Evolutionary conservation across 1,284 basidiomycete species (phyloP).

Genomic region (Peniophora sp.): DNA sequence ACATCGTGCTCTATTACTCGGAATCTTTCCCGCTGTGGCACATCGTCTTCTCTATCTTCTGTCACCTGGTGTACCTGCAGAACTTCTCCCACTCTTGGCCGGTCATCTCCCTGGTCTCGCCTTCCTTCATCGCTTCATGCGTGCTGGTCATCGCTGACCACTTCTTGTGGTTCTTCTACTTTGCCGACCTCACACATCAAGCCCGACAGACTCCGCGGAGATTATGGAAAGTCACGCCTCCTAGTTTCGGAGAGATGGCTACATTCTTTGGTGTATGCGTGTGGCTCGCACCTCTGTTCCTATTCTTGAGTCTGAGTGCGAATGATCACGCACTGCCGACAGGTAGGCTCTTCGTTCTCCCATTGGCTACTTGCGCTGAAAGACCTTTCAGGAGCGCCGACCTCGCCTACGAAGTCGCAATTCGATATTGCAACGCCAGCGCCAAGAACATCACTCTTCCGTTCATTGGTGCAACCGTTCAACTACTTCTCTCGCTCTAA

Average conservation of each 20-base stretch:
- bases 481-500: conserved; percentile 1
- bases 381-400: neutral
- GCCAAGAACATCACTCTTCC: conserved; percentile 4
- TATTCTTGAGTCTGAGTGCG: conserved; percentile 89
- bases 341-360: conserved; percentile 7
- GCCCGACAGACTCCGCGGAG: conserved; percentile 36
- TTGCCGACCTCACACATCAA: conserved; percentile 60
- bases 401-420: neutral
- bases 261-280: conserved; percentile 91
- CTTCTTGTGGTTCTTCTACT: conserved; percentile 93
- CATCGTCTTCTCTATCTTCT: conserved; percentile 70
- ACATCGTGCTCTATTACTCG: conserved; percentile 69
- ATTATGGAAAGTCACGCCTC: conserved; percentile 33
- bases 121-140: conserved; percentile 79
- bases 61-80: conserved; percentile 83
- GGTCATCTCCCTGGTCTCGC: conserved; percentile 79
- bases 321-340: conserved; percentile 89
- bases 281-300: conserved; percentile 85
- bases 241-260: conserved; percentile 83
- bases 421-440: neutral
- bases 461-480: conserved; percentile 3
- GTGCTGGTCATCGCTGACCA: conserved; percentile 79
- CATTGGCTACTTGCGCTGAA: neutral
- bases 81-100: conserved; percentile 90
- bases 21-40: conserved; percentile 75